Percentiles rank a stretch among this genome's conserved stretches.
phyloP scores from a whole-genome alignment of 371 early-diverging fungal species.

The Apophysomyces variabilis region DNA sequence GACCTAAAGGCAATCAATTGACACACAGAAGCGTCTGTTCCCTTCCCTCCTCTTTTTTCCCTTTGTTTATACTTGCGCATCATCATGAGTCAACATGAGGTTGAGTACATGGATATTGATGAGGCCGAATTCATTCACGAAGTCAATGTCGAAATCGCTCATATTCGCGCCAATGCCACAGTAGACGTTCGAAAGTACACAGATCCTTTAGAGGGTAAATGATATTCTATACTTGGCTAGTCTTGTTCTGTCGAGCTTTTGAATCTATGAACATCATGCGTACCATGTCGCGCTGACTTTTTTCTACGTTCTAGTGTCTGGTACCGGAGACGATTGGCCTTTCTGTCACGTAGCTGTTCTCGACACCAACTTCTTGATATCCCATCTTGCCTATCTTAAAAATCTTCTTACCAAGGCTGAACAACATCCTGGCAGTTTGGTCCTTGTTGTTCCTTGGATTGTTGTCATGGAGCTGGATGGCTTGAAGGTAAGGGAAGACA shows the following conservation, averaged over 20 bases:
- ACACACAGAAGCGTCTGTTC: no score
- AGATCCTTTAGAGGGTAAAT: no score
- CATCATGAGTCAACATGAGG: slow-evolving; percentile 11
- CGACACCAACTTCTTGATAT: slow-evolving; percentile 49
- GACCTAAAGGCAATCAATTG: no score
- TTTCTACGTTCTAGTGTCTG: no score
- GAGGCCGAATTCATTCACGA: slow-evolving; percentile 42
- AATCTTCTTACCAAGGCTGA: slow-evolving; percentile 28
- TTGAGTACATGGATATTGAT: slow-evolving; percentile 42
- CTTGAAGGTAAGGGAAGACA: slow-evolving; percentile 38
- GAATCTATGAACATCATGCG: background rate
- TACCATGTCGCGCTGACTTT: no score
- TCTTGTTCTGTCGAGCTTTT: background rate
- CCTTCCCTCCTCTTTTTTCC: background rate
- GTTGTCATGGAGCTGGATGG: slow-evolving; percentile 46
- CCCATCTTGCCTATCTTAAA: slow-evolving; percentile 37
- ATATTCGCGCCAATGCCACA: slow-evolving; percentile 19
- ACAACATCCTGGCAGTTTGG: slow-evolving; percentile 23
- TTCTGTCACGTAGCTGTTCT: slow-evolving; percentile 32
- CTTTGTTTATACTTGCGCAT: background rate
- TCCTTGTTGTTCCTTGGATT: slow-evolving; percentile 45
- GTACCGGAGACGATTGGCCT: background rate
- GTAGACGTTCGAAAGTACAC: no score
- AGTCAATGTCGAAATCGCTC: slow-evolving; percentile 37
- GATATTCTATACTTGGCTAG: no score